These are phyloP conservation scores for Yarrowia galli DNA, from an alignment of 1,139 yeast genomes.

Conservation along the genomic window DNA sequence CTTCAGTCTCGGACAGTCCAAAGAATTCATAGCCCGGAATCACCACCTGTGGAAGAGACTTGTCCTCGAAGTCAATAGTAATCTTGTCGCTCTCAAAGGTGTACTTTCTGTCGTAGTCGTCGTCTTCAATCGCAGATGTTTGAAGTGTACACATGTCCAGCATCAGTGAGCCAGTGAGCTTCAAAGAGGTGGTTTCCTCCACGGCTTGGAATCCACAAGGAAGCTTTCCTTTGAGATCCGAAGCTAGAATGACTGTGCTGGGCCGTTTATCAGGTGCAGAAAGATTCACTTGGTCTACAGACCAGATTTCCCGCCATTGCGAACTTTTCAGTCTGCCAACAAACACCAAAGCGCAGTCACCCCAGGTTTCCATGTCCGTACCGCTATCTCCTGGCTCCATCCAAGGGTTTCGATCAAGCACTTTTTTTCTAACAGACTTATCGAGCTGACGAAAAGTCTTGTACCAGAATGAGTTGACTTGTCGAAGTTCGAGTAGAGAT, in stretches of 20 bases:
- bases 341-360: conserved; percentile 1
- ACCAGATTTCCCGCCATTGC: background rate
- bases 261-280: background rate
- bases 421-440: background rate
- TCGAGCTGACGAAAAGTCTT: background rate
- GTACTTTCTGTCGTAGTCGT: too few relatives aligned
- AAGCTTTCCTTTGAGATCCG: background rate
- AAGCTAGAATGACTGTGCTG: background rate
- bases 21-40: too few relatives aligned
- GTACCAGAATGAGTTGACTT: background rate
- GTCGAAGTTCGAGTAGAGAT: background rate
- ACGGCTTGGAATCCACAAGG: background rate
- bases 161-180: too few relatives aligned
- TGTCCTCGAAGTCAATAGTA: too few relatives aligned
- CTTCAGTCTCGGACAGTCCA: too few relatives aligned
- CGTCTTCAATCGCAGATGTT: too few relatives aligned
- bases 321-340: background rate
- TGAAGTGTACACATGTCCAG: too few relatives aligned
- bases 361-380: background rate
- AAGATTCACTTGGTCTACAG: background rate
- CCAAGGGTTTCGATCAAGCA: background rate
- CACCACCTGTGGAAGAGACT: too few relatives aligned
- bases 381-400: background rate
- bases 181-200: too few relatives aligned
- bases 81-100: too few relatives aligned